Evolutionary conservation across 2,329 filamentous ascomycete species (phyloP), one percentile per base, ranked within the genome.

Genomic region (Colletotrichum liriopes): DNA sequence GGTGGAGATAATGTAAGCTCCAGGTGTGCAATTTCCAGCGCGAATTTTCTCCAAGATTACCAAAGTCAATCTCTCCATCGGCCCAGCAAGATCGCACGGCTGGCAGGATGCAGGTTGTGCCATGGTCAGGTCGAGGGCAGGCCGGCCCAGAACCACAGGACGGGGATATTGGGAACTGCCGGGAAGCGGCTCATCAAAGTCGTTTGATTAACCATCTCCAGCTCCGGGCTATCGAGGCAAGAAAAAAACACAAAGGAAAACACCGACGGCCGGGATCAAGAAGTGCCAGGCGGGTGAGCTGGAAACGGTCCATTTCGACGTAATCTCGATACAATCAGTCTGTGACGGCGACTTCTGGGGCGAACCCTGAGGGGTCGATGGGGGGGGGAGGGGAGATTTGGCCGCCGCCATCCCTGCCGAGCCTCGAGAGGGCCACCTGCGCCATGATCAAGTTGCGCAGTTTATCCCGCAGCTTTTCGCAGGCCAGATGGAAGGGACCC

Each of bases 261-360:
- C 29, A 60, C 20, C 26, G 41, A 18, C 29, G 7, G 41, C 18
- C 23, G 37, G 32, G 29, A 49, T 37, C 12, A 16, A 35, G 35
- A 37, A 16, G 29, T 14, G n/a, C 16, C 26, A 49, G 14, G 16
- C 16, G 32, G 20, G 6, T 68, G 43, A 37, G 58, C 69, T 68
- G 52, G 52, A 29, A 29, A 64, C n/a, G 45, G 59, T 16, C 32
- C 56, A 54, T 49, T 26, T 68, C 45, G 65, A 58, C 65, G 69
- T 64, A 72, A 72, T 72, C 69, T 72, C 65, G 39, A 63, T 35
- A 64, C 54, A 72, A 72, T 69, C 59, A 72, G 59, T 68, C 65
- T 72, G 59, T 52, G 65, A 72, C 69, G 49, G 52, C 23, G 37
- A 39, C 18, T 59, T 65, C 69, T 68, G 59, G 69, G 69, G 65